Evolutionary conservation across 495 filamentous ascomycete species (phyloP).

Genomic region (Hyaloscypha variabilis): DNA sequence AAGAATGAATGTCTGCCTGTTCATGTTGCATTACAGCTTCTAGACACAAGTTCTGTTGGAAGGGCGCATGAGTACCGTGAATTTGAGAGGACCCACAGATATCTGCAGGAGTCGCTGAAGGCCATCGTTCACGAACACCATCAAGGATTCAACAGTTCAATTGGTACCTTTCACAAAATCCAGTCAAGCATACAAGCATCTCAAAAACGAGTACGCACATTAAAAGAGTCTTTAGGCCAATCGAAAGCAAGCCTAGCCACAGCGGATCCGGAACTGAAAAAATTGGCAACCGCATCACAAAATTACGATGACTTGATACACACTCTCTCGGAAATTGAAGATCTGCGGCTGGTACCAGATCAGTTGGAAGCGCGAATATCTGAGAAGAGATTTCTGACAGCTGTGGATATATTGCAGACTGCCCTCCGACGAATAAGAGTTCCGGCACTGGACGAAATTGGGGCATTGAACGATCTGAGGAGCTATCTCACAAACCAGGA

Average conservation of each 20-base stretch:
- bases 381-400: constrained; percentile 91
- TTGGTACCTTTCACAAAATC: constrained; percentile 98
- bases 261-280: constrained; percentile 90
- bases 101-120: constrained; percentile 89
- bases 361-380: constrained; percentile 91
- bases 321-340: constrained; percentile 80
- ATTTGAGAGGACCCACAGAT: constrained; percentile 78
- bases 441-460: constrained; percentile 90
- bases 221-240: constrained; percentile 81
- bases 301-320: constrained; percentile 91
- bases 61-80: constrained; percentile 82
- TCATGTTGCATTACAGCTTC: constrained; percentile 86
- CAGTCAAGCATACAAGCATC: constrained; percentile 89
- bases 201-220: constrained; percentile 77
- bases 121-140: constrained; percentile 98
- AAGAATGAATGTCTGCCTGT: constrained; percentile 86
- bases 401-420: constrained; percentile 89
- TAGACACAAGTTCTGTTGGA: constrained; percentile 92
- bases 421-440: constrained; percentile 79
- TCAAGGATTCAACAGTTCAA: constrained; percentile 98
- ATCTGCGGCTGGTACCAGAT: constrained; percentile 88
- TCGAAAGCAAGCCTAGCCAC: constrained; percentile 82
- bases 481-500: constrained; percentile 94
- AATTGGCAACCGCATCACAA: constrained; percentile 79
- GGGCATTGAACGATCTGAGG: constrained; percentile 81